phyloP scores from a whole-genome alignment of 2,329 filamentous ascomycete species.

The Chaetomium olivaceum region DNA sequence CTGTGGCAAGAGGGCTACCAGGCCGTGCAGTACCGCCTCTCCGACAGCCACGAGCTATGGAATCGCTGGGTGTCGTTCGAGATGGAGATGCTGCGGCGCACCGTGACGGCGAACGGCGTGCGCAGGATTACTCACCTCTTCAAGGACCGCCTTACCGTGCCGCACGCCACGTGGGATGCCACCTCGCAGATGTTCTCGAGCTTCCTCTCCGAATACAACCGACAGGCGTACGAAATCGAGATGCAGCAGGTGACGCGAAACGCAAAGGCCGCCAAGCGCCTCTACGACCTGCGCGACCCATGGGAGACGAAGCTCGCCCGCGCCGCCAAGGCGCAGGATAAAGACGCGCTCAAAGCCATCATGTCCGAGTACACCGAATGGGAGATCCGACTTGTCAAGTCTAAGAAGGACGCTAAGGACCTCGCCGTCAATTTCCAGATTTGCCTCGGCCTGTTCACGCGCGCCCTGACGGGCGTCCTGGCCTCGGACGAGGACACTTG shows the following conservation, averaged over 20 bases:
- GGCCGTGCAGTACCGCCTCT: conserved; percentile 70
- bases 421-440: conserved; percentile 48
- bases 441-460: conserved; percentile 70
- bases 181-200: conserved; percentile 74
- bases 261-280: conserved; percentile 63
- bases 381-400: conserved; percentile 69
- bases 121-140: conserved; percentile 69
- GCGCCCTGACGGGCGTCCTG: conserved; percentile 70
- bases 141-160: conserved; percentile 67
- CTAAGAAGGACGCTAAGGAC: conserved; percentile 45
- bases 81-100: conserved; percentile 63
- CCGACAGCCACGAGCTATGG: conserved; percentile 78
- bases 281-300: conserved; percentile 64
- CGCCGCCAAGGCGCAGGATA: conserved; percentile 58
- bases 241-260: conserved; percentile 69
- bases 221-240: conserved; percentile 68
- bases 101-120: conserved; percentile 57
- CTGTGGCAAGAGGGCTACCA: conserved; percentile 73
- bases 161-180: conserved; percentile 72
- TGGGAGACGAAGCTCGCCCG: conserved; percentile 67
- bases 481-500: conserved; percentile 74
- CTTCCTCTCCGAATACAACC: conserved; percentile 72
- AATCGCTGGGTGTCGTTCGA: conserved; percentile 74
- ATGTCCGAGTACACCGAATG: conserved; percentile 77
- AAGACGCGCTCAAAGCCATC: conserved; percentile 52